These are phyloP conservation scores for Auricularia cornea DNA, from an alignment of 768 basidiomycete species.

Conservation along the genomic window DNA sequence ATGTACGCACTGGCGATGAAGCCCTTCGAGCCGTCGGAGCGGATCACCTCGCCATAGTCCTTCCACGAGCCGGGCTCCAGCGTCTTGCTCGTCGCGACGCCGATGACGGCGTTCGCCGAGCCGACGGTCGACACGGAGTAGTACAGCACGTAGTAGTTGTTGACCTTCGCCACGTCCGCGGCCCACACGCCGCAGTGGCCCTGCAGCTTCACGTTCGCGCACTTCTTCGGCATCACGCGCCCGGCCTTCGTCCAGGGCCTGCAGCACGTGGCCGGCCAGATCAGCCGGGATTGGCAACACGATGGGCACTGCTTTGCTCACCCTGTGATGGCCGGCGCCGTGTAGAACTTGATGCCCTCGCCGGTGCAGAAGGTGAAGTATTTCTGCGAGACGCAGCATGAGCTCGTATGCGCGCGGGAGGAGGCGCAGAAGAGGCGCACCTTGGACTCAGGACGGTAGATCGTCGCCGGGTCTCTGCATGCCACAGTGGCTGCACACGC, in stretches of 20 bases:
- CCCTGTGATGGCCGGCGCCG: neutral
- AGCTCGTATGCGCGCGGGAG: neutral
- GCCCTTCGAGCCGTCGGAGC: neutral
- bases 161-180: neutral
- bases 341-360: neutral
- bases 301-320: neutral
- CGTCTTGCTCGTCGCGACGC: neutral
- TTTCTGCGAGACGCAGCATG: neutral
- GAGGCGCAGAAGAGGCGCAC: neutral
- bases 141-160: neutral
- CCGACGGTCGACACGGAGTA: neutral
- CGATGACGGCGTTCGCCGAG: neutral
- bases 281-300: neutral
- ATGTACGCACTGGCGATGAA: neutral
- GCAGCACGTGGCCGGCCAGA: neutral
- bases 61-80: neutral
- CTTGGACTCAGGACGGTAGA: neutral
- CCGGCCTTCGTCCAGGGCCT: neutral
- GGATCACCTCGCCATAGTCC: neutral
- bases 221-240: neutral
- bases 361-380: neutral
- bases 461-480: neutral
- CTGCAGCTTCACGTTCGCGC: neutral
- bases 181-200: neutral
- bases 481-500: neutral